Evolutionary conservation across 208 protist genomes (phyloP), one percentile per base, ranked within the genome.

Genomic region (Acanthamoeba sp.): DNA sequence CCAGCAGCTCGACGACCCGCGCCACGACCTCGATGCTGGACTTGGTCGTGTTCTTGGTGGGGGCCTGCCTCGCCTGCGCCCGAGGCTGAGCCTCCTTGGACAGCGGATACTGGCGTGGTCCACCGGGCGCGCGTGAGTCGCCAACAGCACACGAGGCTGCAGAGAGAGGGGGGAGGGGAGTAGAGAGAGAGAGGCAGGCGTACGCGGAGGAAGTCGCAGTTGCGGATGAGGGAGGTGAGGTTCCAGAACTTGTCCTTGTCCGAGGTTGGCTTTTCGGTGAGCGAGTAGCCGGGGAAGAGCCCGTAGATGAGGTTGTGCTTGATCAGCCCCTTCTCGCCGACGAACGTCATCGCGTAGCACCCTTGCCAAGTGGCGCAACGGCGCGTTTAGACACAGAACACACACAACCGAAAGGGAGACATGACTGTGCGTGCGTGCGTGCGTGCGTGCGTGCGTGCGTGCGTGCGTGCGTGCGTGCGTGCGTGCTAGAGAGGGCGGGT

Each of bases 161-260:
- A 18, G 22, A 55, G 48, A 50, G 10, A 48, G 45, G 18, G 12
- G 22, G 48, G 16, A n/a, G n/a, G n/a, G 16, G 12, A 55, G 22
- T 20, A 18, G 22, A 55, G 48, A 50, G 10, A 48, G 45, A 52
- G 12, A 55, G 48, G 16, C 2, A 20, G 22, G 48, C 48, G 48
- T 36, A 78, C 69, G 14, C 36, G 29, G 3, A 78, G 69, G 40
- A 78, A 78, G 32, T 78, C 69, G 36, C 69, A 78, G 69, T 78
- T 78, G 69, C 69, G 69, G 69, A 78, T 78, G 69, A 78, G 69
- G 34, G 69, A 78, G 34, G 69, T 78, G 69, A 78, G 69, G 69
- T 78, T 78, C 69, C 69, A 78, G 22, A 78, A 78, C 36, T 78
- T 78, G 34, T 78, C 69, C 20, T 78, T 78, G 29, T 78, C 69